Evolutionary conservation across 129 eudicot species (phyloP).

Genomic region (Sambucus nigra): DNA sequence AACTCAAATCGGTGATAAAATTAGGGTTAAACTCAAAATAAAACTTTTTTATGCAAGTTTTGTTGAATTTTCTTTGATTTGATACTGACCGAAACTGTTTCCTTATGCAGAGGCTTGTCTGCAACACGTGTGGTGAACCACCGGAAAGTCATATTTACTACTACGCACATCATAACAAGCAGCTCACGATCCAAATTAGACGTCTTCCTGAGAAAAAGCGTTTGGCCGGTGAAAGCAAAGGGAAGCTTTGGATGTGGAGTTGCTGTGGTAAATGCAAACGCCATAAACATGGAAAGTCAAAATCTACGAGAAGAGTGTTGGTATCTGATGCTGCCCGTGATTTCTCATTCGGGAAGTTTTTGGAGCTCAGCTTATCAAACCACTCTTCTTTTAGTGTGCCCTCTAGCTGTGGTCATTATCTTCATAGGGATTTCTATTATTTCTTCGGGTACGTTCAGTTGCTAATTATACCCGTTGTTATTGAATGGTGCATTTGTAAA

Average conservation of each 20-base stretch:
- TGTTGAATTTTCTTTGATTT: conserved; percentile 1
- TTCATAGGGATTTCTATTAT: conserved; percentile 66
- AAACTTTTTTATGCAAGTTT: background rate
- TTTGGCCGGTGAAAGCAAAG: conserved; percentile 66
- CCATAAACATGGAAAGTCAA: conserved; percentile 44
- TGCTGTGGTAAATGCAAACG: conserved; percentile 82
- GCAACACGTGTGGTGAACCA: conserved; percentile 58
- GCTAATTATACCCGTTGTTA: too few species aligned
- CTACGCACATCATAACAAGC: conserved; percentile 82
- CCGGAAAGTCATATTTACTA: conserved; percentile 73
- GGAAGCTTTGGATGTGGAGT: conserved; percentile 99
- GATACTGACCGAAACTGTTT: conserved; percentile 3
- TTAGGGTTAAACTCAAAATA: too few species aligned
- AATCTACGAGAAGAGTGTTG: conserved; percentile 81
- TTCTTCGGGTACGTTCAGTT: conserved; percentile 74
- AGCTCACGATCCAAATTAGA: conserved; percentile 64
- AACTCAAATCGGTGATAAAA: too few species aligned
- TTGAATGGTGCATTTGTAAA: too few species aligned
- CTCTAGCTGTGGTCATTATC: conserved; percentile 74
- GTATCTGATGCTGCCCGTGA: conserved; percentile 80
- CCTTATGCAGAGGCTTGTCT: conserved; percentile 44
- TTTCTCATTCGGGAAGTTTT: conserved; percentile 85
- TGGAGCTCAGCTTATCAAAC: conserved; percentile 82
- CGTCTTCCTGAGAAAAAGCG: conserved; percentile 36
- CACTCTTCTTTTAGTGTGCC: conserved; percentile 53